These are phyloP conservation scores for Gonapodya prolifera DNA, from an alignment of 192 early-diverging fungal genomes.

Conservation along the genomic window DNA sequence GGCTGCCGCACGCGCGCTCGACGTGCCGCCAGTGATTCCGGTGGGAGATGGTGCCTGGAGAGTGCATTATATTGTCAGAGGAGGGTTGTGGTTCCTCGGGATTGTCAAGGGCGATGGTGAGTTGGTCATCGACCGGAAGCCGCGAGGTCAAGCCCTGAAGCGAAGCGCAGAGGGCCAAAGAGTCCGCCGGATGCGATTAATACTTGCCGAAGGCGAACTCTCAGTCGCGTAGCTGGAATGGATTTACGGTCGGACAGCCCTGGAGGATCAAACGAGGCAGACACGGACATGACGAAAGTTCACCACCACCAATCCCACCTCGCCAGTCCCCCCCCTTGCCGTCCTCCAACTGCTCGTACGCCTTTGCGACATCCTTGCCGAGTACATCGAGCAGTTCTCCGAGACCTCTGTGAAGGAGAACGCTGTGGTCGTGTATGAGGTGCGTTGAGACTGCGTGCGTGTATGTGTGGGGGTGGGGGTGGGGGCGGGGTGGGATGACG, in stretches of 20 bases:
- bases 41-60: not conserved
- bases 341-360: constrained; percentile 79
- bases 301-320: not conserved
- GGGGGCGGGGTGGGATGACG: too few relatives aligned
- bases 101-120: not conserved
- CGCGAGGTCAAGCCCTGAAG: too few relatives aligned
- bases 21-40: not conserved
- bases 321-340: constrained; percentile 58
- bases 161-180: too few relatives aligned
- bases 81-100: not conserved
- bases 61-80: not conserved
- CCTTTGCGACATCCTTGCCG: constrained; percentile 59
- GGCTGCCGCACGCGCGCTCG: not conserved
- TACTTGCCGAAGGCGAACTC: too few relatives aligned
- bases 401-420: constrained; percentile 81
- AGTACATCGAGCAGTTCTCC: constrained; percentile 73
- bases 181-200: too few relatives aligned
- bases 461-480: too few relatives aligned
- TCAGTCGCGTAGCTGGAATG: too few relatives aligned
- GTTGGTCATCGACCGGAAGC: not conserved
- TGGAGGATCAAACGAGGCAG: too few relatives aligned
- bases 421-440: constrained; percentile 81
- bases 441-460: too few relatives aligned
- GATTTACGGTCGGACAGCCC: too few relatives aligned
- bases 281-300: too few relatives aligned